These are phyloP conservation scores for Leptodontidium sp. DNA, from an alignment of 2,329 filamentous ascomycete genomes.

Conservation along the genomic window DNA sequence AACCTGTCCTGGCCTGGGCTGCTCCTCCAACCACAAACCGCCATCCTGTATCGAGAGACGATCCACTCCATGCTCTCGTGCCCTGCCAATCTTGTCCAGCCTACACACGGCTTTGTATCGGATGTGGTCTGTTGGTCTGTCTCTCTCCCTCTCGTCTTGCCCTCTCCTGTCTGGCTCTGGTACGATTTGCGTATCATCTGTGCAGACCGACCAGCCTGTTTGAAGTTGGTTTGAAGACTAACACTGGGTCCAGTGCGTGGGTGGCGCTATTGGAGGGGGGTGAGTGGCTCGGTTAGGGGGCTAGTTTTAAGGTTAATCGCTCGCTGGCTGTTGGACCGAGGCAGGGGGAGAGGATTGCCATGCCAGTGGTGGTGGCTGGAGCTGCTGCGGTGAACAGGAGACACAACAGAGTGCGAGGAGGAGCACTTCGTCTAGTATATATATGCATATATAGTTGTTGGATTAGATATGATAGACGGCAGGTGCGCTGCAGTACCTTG, in stretches of 20 bases:
- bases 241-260: not conserved
- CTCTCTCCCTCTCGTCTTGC: not conserved
- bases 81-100: not conserved
- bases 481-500: not conserved
- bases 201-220: conserved; percentile 10
- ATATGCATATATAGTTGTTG: too few relatives aligned
- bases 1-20: not conserved
- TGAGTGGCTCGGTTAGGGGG: conserved; percentile 9
- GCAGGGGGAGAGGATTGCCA: too few relatives aligned
- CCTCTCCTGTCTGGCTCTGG: conserved; percentile 1
- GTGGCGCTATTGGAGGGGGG: not conserved
- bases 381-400: too few relatives aligned
- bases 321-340: not conserved
- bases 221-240: conserved; percentile 10
- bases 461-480: too few relatives aligned
- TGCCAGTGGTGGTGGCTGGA: too few relatives aligned
- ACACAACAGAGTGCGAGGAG: too few relatives aligned
- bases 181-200: conserved; percentile 2
- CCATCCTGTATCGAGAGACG: not conserved
- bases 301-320: conserved; percentile 12
- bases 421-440: too few relatives aligned
- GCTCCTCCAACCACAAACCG: not conserved
- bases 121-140: not conserved
- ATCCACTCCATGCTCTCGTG: not conserved
- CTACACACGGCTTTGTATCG: not conserved